Evolutionary conservation across 495 filamentous ascomycete genomes (phyloP).

Genomic region (Choiromyces venosus): DNA sequence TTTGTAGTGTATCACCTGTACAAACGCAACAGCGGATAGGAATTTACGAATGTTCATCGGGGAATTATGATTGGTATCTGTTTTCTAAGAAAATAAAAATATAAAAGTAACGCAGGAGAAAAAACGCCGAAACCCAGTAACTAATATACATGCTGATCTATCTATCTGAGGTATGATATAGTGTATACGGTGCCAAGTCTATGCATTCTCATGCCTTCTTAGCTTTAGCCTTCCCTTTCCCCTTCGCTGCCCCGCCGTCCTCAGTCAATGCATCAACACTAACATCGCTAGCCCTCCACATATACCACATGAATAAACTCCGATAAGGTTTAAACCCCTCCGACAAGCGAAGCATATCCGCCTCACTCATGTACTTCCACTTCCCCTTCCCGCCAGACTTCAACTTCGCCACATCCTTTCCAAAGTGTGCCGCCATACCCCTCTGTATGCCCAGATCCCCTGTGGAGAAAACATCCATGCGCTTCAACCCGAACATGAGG

Average conservation of each 20-base stretch:
- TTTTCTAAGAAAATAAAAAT: background rate
- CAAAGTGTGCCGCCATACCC: conserved; percentile 84
- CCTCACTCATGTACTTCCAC: conserved; percentile 95
- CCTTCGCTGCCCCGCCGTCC: conserved; percentile 10
- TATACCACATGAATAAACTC: conserved; percentile 36
- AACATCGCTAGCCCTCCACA: conserved; percentile 33
- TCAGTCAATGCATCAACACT: conserved; percentile 28
- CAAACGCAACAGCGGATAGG: background rate
- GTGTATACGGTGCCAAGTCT: background rate
- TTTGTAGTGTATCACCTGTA: background rate
- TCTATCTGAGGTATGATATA: background rate
- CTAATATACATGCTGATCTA: background rate
- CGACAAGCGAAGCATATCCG: conserved; percentile 79
- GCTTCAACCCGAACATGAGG: conserved; percentile 81
- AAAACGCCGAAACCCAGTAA: background rate
- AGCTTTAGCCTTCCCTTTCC: conserved; percentile 1
- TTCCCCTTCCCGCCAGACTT: conserved; percentile 79
- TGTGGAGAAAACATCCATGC: conserved; percentile 86
- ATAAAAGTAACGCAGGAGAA: background rate
- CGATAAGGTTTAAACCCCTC: conserved; percentile 57
- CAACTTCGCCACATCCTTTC: conserved; percentile 73
- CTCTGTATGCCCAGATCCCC: conserved; percentile 93
- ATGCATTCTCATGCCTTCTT: background rate
- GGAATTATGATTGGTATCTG: background rate
- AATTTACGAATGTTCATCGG: background rate